Evolutionary conservation across 805 yeast genomes (phyloP).

Genomic region (Tetrapisispora pingtungensis): DNA sequence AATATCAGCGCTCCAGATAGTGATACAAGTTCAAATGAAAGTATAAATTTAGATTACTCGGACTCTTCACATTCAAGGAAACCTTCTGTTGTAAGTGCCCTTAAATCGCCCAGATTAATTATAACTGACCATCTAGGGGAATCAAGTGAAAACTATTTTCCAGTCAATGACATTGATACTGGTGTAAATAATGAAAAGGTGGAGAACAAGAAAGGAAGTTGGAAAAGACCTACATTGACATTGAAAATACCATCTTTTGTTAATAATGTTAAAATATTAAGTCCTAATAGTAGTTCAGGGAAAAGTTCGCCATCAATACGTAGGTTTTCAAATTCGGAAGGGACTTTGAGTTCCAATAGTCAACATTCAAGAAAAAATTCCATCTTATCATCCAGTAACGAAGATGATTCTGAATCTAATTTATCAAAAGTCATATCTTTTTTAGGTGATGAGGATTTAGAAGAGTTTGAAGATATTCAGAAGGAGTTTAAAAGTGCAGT

Average conservation of each 20-base stretch:
- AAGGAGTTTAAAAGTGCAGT: constrained; percentile 21
- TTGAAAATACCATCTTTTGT: not conserved
- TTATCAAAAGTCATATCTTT: constrained; percentile 23
- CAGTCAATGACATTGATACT: no score
- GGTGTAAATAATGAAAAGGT: not conserved
- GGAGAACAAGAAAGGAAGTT: not conserved
- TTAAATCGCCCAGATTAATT: not conserved
- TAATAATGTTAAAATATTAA: not conserved
- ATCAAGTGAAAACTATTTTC: not conserved
- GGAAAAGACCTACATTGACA: constrained; percentile 1
- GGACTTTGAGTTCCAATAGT: not conserved
- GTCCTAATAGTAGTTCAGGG: constrained; percentile 1
- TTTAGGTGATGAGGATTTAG: constrained; percentile 26
- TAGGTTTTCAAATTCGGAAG: not conserved
- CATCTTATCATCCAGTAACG: not conserved
- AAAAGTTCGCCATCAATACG: not conserved
- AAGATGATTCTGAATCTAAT: constrained; percentile 12
- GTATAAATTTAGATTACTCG: not conserved
- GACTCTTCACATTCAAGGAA: not conserved
- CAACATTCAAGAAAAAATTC: constrained; percentile 1
- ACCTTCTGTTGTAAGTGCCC: not conserved
- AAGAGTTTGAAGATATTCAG: constrained; percentile 26
- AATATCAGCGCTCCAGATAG: constrained; percentile 1
- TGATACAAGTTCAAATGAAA: not conserved
- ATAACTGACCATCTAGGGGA: constrained; percentile 1